Evolutionary conservation across 768 basidiomycete species (phyloP), one percentile per base, ranked within the genome.

Genomic region (Leccinum uliginosum): DNA sequence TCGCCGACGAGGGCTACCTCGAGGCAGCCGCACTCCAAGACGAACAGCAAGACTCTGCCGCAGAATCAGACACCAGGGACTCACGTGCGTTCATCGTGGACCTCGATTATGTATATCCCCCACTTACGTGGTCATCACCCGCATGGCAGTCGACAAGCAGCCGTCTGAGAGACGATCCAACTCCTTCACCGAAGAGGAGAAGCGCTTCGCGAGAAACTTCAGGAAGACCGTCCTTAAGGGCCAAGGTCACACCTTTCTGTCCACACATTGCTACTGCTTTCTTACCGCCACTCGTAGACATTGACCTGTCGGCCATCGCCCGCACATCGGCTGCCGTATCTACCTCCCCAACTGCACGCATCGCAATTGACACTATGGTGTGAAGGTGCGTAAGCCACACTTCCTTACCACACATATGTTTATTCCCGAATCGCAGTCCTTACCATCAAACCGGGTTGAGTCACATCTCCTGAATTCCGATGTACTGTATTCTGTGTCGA

Each of bases 231-330:
- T 82, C 12, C 73, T 91, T 67, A 89, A 88, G 76, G 73, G 74
- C 51, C 78, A 78, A 58, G 79, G 85, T 83, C 57, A 38, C 40
- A n/a, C 10, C 19, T 44, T 34, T 23, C 34, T 30, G 30, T 50
- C 8, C 32, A 23, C 17, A 24, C 8, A 50, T 40, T 32, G 29
- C 3, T n/a, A n/a, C n/a, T 23, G 32, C 14, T 34, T 51, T 57
- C 56, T 62, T 38, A 59, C 19, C 49, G 27, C 29, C 52, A 3
- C 35, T 46, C 40, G 3, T 53, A 69, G 69, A 63, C 50, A 73
- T 83, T 44, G 89, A 93, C 72, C 80, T 95, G 57, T 78, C 81
- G 32, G 78, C 86, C 54, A 94, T 95, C 65, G 93, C 93, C 14
- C 84, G 90, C 63, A 90, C 90, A 55, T 93, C 91, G 9, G 80